Percentiles rank a stretch among this genome's conserved stretches.
Evolutionary conservation across 2,329 filamentous ascomycete genomes (phyloP).

Genomic region (Colletotrichum chrysophilum): DNA sequence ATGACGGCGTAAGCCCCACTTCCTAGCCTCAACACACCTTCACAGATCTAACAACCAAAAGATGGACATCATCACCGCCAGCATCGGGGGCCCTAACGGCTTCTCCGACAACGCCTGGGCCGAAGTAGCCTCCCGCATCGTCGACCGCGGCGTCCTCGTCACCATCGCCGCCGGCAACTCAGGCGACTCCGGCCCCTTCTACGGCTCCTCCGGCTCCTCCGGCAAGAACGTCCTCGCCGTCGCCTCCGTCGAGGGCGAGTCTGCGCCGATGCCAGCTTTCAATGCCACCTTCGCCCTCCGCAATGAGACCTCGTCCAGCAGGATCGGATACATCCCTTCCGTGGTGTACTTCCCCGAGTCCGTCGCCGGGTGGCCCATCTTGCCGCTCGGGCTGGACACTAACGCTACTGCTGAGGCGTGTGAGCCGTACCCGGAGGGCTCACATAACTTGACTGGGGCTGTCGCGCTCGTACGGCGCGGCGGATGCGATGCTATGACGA

Average conservation of each 20-base stretch:
- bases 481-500: slow-evolving; percentile 32
- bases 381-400: slow-evolving; percentile 29
- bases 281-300: slow-evolving; percentile 33
- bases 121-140: slow-evolving; percentile 42
- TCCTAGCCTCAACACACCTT: rapidly evolving
- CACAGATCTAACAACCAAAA: neutral
- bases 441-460: slow-evolving; percentile 23
- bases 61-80: slow-evolving; percentile 47
- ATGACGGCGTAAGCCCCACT: slow-evolving; percentile 28
- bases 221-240: slow-evolving; percentile 48
- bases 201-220: slow-evolving; percentile 42
- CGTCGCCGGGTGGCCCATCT: slow-evolving; percentile 37
- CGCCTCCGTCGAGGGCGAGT: slow-evolving; percentile 42
- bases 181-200: slow-evolving; percentile 54
- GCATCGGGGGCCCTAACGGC: slow-evolving; percentile 43
- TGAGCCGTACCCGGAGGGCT: slow-evolving; percentile 25
- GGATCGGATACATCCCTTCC: slow-evolving; percentile 35
- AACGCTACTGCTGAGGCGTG: slow-evolving; percentile 30
- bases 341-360: slow-evolving; percentile 35
- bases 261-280: slow-evolving; percentile 30
- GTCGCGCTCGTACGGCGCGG: slow-evolving; percentile 36
- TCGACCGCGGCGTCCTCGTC: slow-evolving; percentile 51
- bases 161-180: slow-evolving; percentile 58
- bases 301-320: slow-evolving; percentile 5
- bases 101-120: slow-evolving; percentile 39